Percentiles rank a stretch among this genome's conserved stretches.
Conservation (phyloP, 352 stramenopile genomes). For the Phytopythium montanum region DNA sequence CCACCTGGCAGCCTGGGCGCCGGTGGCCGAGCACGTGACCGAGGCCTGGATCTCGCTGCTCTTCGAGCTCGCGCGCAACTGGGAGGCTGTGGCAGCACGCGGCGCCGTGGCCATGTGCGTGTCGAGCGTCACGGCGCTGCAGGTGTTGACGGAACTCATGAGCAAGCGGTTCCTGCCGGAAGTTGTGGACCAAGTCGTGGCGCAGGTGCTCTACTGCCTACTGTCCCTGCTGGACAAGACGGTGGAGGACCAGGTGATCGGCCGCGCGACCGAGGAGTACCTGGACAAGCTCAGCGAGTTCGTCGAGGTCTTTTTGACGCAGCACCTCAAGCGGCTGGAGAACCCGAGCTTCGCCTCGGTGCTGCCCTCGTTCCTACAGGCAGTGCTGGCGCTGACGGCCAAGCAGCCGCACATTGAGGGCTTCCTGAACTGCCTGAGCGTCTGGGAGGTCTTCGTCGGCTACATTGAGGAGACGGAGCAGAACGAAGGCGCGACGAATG, state of each 20-base stretch:
- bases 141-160: slow-evolving; percentile 63
- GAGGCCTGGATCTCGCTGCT: slow-evolving; percentile 58
- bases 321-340: slow-evolving; percentile 72
- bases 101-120: slow-evolving; percentile 26
- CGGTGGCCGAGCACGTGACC: slow-evolving; percentile 48
- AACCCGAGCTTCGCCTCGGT: slow-evolving; percentile 39
- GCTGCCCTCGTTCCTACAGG: slow-evolving; percentile 51
- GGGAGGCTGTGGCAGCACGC: slow-evolving; percentile 20
- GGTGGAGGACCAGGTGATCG: slow-evolving; percentile 49
- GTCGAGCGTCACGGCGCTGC: slow-evolving; percentile 50
- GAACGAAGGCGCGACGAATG: slow-evolving; percentile 57
- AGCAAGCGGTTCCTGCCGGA: slow-evolving; percentile 52
- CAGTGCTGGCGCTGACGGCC: slow-evolving; percentile 57
- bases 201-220: slow-evolving; percentile 43
- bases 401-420: slow-evolving; percentile 71
- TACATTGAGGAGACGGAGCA: slow-evolving; percentile 80
- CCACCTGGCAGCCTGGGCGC: slow-evolving; percentile 46
- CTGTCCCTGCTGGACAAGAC: slow-evolving; percentile 61
- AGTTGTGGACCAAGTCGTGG: slow-evolving; percentile 43
- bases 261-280: slow-evolving; percentile 47
- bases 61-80: slow-evolving; percentile 50
- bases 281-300: slow-evolving; percentile 77
- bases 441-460: slow-evolving; percentile 82
- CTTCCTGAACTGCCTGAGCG: slow-evolving; percentile 73
- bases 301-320: slow-evolving; percentile 68